phyloP scores from a whole-genome alignment of 257 asterid species.

The Solanum pinnatisectum region DNA sequence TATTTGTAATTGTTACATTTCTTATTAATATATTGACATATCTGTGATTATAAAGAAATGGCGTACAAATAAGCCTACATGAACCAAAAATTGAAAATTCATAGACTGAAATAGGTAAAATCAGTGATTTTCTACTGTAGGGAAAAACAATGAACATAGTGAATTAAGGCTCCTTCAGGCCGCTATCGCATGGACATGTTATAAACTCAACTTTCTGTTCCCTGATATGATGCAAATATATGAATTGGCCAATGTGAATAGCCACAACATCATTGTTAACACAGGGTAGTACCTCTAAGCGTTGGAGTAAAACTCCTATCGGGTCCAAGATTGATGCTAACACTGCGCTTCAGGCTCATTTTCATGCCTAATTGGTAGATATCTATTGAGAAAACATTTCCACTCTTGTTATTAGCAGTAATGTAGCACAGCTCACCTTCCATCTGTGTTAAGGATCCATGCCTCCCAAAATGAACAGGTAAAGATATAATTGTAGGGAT shows the following conservation, averaged over 20 bases:
- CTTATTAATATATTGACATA: too few relatives aligned
- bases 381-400: conserved; percentile 4
- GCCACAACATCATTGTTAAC: conserved; percentile 14
- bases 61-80: neutral
- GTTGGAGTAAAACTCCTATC: neutral
- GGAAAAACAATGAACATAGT: neutral
- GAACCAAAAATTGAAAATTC: neutral
- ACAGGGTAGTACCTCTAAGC: conserved; percentile 20
- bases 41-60: too few relatives aligned
- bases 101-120: neutral
- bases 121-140: neutral
- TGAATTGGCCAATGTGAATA: conserved; percentile 7
- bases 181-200: neutral
- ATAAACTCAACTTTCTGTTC: conserved; percentile 1
- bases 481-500: conserved; percentile 16
- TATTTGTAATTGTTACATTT: too few relatives aligned
- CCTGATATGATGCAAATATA: conserved; percentile 5
- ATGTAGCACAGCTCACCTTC: conserved; percentile 36
- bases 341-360: conserved; percentile 10
- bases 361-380: conserved; percentile 17
- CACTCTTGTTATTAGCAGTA: neutral
- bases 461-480: neutral
- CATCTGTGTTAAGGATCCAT: conserved; percentile 26
- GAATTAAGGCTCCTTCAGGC: neutral
- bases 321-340: conserved; percentile 3